These are phyloP conservation scores for Ilex asprella DNA, from an alignment of 257 asterid species.

Conservation along the genomic window DNA sequence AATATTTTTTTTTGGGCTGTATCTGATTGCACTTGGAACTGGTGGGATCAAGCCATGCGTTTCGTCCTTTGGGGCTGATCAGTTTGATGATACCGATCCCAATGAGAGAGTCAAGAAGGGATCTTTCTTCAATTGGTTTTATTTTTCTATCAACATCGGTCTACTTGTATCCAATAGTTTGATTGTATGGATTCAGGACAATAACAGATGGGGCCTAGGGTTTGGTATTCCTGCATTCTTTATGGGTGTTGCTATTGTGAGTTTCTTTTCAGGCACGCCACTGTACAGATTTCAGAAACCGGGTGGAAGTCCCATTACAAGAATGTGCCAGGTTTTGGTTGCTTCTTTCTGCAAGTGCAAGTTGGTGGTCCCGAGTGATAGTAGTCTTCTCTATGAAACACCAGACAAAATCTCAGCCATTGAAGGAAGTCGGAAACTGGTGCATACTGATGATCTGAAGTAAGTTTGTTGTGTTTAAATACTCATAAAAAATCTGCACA, in stretches of 20 bases:
- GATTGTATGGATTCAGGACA: conserved; percentile 94
- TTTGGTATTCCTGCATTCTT: conserved; percentile 83
- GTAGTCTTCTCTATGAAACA: conserved; percentile 67
- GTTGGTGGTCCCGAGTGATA: conserved; percentile 49
- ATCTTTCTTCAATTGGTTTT: conserved; percentile 94
- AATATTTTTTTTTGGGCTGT: conserved; percentile 69
- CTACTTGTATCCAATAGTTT: conserved; percentile 82
- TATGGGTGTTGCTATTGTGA: conserved; percentile 73
- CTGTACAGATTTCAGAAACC: conserved; percentile 94
- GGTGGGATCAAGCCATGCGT: conserved; percentile 98
- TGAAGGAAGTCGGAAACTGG: conserved; percentile 83
- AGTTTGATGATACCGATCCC: conserved; percentile 88
- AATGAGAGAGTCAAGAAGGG: conserved; percentile 87
- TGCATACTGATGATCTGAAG: conserved; percentile 79
- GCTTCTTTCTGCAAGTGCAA: conserved; percentile 75
- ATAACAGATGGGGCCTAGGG: conserved; percentile 96
- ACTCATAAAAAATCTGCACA: not conserved
- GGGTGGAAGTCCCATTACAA: conserved; percentile 93
- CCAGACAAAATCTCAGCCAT: conserved; percentile 78
- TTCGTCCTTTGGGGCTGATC: conserved; percentile 95
- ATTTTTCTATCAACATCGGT: conserved; percentile 85
- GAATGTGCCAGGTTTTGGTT: conserved; percentile 88
- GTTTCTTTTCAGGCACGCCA: conserved; percentile 79
- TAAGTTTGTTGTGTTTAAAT: conserved; percentile 14
- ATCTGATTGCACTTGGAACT: conserved; percentile 87